Conservation (phyloP, 805 yeast species). For the Ogataea pignaliae region DNA sequence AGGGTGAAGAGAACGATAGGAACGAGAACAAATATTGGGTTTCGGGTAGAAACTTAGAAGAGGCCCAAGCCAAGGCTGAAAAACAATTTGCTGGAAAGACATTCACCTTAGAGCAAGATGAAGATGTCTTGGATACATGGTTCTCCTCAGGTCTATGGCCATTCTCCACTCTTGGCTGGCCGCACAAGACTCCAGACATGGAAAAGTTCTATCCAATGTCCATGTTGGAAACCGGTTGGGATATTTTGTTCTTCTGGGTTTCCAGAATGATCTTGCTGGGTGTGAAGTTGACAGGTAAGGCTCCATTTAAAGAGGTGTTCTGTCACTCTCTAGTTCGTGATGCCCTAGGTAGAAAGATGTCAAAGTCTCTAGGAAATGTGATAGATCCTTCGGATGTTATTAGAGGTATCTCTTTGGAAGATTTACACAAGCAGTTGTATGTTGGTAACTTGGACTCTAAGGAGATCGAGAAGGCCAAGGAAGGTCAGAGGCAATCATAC, state of each 20-base stretch:
- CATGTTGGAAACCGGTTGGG: conserved; percentile 98
- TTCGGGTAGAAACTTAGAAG: conserved; percentile 78
- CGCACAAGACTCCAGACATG: conserved; percentile 68
- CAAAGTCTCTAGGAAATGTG: conserved; percentile 95
- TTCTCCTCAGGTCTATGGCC: conserved; percentile 99
- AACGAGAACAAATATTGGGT: conserved; percentile 78
- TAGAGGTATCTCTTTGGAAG: conserved; percentile 75
- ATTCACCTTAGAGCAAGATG: conserved; percentile 87
- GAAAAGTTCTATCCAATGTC: conserved; percentile 83
- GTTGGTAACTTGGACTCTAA: conserved; percentile 85
- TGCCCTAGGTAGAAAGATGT: conserved; percentile 99
- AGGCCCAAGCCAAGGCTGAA: conserved; percentile 80
- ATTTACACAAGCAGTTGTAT: conserved; percentile 70
- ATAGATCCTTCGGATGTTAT: conserved; percentile 95
- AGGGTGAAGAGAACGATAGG: conserved; percentile 63
- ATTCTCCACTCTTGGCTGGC: conserved; percentile 96
- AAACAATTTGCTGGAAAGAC: conserved; percentile 64
- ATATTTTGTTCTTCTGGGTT: conserved; percentile 98
- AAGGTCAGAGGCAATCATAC: conserved; percentile 84
- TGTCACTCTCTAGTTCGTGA: conserved; percentile 98
- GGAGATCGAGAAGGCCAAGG: conserved; percentile 81
- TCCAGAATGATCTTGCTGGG: conserved; percentile 93
- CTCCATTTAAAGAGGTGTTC: conserved; percentile 95
- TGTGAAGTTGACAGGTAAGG: conserved; percentile 79
- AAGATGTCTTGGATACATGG: conserved; percentile 98